Base-by-base conservation (phyloP, 1,284 basidiomycete species). In the Amylostereum chailletii region DNA sequence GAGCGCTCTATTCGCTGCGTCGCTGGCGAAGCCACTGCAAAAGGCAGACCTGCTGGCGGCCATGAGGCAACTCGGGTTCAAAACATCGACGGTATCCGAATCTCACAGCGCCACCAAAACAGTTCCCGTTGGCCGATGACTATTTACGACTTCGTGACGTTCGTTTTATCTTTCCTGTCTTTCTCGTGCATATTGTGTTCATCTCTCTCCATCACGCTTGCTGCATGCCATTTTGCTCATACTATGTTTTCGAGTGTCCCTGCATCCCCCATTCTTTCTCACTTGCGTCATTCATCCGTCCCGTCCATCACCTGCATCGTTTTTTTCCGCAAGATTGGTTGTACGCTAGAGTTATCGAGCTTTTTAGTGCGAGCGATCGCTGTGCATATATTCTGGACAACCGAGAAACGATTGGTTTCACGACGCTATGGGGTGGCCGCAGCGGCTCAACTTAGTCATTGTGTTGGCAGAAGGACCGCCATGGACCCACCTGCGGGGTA, bases 41-140 rank as follows among this genome's bases (percentile, higher is more conserved):
- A 93, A 93, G 67, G 77, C 80, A 19, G 90, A 93, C 62, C 71
- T 96, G 34, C 70, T 94, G 46, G 77, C 74, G 53, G 85, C 81
- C 53, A 88, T 85, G 81, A 83, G 85, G 43, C 79, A 87, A 62
- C 76, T 95, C 39, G 92, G 93, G 30, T 95, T 95, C 75, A 90
- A 83, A 73, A 90, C 85, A 19, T 79, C 84, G n/a, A 79, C 83
- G n/a, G 73, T 80, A 19, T 19, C 19, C 19, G 19, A 19, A 19
- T 19, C 19, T n/a, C 42, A 49, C 45, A 46, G 51, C 5, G 51
- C 51, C 37, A 47, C 48, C 31, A 66, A 50, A 58, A 57, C 49
- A 56, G 61, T 47, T 53, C 49, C 49, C 33, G 31, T 47, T 19
- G 19, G 19, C 19, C 53, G 51, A 47, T 58, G 46, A 52, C 45